Evolutionary conservation across 805 yeast species (phyloP).

Genomic region (Nakazawaea molendinolei): DNA sequence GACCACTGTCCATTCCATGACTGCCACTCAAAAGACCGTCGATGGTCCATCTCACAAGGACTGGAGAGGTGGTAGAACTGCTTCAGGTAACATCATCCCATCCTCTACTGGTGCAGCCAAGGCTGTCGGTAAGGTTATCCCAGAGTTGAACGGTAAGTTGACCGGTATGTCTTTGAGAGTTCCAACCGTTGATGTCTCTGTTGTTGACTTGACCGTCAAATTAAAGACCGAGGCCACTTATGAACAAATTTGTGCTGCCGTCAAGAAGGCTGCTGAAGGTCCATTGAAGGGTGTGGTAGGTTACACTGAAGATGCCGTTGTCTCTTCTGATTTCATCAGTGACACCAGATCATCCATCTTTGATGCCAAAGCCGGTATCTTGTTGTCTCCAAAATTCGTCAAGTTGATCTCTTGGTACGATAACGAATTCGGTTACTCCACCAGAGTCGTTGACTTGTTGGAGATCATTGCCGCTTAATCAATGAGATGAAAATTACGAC

Average conservation of each 20-base stretch:
- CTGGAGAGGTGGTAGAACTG: conserved; percentile 80
- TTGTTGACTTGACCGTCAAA: conserved; percentile 65
- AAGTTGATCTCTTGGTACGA: conserved; percentile 71
- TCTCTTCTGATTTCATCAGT: conserved; percentile 61
- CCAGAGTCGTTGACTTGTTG: conserved; percentile 69
- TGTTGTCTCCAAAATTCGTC: conserved; percentile 63
- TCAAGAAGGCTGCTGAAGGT: conserved; percentile 56
- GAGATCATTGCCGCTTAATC: conserved; percentile 46
- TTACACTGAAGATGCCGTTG: conserved; percentile 68
- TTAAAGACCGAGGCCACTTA: conserved; percentile 51
- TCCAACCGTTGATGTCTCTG: conserved; percentile 68
- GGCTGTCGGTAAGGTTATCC: conserved; percentile 71
- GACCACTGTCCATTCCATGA: conserved; percentile 70
- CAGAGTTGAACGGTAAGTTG: conserved; percentile 64
- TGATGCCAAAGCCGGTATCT: conserved; percentile 66
- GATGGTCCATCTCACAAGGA: conserved; percentile 76
- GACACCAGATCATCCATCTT: conserved; percentile 59
- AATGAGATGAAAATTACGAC: not conserved
- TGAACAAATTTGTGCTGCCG: conserved; percentile 55
- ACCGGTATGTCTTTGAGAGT: conserved; percentile 73
- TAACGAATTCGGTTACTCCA: conserved; percentile 70
- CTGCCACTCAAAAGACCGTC: conserved; percentile 69
- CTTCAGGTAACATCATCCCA: conserved; percentile 70
- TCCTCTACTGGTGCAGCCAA: conserved; percentile 75
- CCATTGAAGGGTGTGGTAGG: conserved; percentile 56